These are phyloP conservation scores for Uronychia binucleata DNA, from an alignment of 73 alveolate species.

Conservation along the genomic window DNA sequence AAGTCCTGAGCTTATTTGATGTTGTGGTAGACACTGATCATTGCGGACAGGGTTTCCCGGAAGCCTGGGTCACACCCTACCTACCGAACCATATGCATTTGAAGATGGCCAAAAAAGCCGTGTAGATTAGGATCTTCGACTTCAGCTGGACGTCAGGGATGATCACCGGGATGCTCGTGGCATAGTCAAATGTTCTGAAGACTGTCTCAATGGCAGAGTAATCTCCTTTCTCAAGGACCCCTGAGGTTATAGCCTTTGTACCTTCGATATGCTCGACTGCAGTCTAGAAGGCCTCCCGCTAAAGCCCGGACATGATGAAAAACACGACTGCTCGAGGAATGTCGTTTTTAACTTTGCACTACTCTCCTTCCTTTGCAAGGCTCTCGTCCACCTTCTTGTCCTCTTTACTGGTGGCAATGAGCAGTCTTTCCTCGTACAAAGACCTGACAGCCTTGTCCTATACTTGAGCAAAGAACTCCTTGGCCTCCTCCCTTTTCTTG, in stretches of 20 bases:
- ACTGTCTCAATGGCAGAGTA: background rate
- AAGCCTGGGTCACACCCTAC: conserved; percentile 3
- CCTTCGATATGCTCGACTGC: conserved; percentile 1
- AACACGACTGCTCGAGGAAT: background rate
- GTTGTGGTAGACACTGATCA: background rate
- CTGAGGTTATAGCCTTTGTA: background rate
- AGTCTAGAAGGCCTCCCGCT: background rate
- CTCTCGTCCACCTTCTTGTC: background rate
- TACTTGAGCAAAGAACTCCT: background rate
- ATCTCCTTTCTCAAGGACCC: background rate
- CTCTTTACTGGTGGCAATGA: background rate
- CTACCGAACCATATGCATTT: conserved; percentile 35
- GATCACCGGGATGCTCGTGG: background rate
- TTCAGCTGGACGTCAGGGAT: background rate
- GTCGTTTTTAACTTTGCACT: background rate
- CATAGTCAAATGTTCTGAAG: background rate
- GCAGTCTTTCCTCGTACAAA: background rate
- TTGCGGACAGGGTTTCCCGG: background rate
- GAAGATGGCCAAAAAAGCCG: conserved; percentile 9
- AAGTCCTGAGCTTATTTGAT: background rate
- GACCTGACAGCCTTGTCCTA: background rate
- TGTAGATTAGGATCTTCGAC: conserved; percentile 9
- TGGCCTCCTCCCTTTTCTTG: background rate
- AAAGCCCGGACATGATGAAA: background rate
- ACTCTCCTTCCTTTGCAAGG: background rate